A percentile compares a stretch with the other conserved stretches of the same genome.
phyloP scores from a whole-genome alignment of 2,329 filamentous ascomycete species.

The Alternaria sp. region DNA sequence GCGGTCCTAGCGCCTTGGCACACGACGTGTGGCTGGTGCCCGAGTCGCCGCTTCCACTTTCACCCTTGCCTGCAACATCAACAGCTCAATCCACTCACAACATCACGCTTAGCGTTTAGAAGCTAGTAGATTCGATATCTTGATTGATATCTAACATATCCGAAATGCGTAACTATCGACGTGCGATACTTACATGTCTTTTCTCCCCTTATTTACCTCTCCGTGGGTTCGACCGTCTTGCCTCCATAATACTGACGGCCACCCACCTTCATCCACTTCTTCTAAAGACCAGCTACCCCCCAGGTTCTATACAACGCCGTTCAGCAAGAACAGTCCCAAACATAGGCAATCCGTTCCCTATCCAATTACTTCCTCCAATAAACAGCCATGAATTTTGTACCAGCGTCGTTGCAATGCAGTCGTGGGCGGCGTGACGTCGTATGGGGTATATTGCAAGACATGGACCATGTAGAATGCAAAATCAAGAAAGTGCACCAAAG shows the following conservation, averaged over 20 bases:
- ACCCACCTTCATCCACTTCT: neutral
- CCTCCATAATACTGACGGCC: neutral
- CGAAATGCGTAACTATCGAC: constrained; percentile 21
- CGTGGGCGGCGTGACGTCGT: constrained; percentile 36
- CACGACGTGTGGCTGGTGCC: constrained; percentile 1
- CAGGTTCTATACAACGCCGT: constrained; percentile 1
- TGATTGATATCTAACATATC: constrained; percentile 17
- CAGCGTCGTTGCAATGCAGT: constrained; percentile 28
- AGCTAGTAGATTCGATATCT: neutral
- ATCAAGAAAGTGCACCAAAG: neutral
- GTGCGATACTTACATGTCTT: constrained; percentile 11
- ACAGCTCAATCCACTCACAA: neutral
- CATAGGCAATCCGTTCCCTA: neutral
- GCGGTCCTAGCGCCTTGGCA: constrained; percentile 22
- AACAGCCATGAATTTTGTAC: constrained; percentile 16
- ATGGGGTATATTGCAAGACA: constrained; percentile 32
- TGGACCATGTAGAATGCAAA: constrained; percentile 12
- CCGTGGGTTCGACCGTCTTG: neutral
- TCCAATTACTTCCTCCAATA: constrained; percentile 21
- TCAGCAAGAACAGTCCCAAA: constrained; percentile 4
- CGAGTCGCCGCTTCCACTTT: neutral
- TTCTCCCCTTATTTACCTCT: neutral
- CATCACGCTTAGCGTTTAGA: neutral
- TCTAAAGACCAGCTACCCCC: neutral
- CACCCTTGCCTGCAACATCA: neutral